phyloP scores from a whole-genome alignment of 164 flowering plant species.

The Euptelea pleiosperma region DNA sequence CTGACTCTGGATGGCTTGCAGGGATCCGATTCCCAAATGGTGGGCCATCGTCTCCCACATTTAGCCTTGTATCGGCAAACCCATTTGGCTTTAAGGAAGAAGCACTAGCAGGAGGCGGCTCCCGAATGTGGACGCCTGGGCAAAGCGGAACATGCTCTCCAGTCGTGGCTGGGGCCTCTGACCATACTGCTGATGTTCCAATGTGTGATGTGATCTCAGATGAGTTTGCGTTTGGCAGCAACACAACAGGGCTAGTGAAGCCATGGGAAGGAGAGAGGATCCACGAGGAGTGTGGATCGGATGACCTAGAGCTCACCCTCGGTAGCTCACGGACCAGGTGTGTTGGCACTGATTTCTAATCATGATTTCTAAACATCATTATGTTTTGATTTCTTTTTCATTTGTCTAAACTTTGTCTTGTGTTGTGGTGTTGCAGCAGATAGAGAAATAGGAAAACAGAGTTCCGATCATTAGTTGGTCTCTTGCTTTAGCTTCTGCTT shows the following conservation, averaged over 20 bases:
- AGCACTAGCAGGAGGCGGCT: constrained; percentile 50
- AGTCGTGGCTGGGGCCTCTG: constrained; percentile 46
- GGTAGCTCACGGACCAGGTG: constrained; percentile 67
- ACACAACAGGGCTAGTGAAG: constrained; percentile 53
- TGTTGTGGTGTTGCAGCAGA: constrained; percentile 20
- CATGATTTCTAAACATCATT: neutral
- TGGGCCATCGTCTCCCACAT: constrained; percentile 49
- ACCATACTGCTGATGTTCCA: constrained; percentile 63
- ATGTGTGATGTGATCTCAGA: constrained; percentile 62
- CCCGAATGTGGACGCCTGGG: constrained; percentile 87
- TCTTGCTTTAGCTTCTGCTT: constrained; percentile 1
- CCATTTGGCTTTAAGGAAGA: constrained; percentile 65
- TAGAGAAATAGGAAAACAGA: constrained; percentile 12
- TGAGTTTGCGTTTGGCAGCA: constrained; percentile 80
- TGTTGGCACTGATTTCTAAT: neutral
- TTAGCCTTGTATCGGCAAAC: constrained; percentile 67
- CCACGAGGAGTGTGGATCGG: constrained; percentile 76
- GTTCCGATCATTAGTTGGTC: neutral
- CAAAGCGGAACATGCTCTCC: constrained; percentile 96
- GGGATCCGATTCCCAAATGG: constrained; percentile 22
- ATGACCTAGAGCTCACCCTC: constrained; percentile 85
- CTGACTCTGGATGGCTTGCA: constrained; percentile 68
- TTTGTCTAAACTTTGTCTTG: neutral
- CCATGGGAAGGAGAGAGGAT: constrained; percentile 95
- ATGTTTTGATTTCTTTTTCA: neutral